Percentiles rank a stretch among this genome's conserved stretches.
phyloP scores from a whole-genome alignment of 768 basidiomycete genomes.

The Guyanaporus albipodus region DNA sequence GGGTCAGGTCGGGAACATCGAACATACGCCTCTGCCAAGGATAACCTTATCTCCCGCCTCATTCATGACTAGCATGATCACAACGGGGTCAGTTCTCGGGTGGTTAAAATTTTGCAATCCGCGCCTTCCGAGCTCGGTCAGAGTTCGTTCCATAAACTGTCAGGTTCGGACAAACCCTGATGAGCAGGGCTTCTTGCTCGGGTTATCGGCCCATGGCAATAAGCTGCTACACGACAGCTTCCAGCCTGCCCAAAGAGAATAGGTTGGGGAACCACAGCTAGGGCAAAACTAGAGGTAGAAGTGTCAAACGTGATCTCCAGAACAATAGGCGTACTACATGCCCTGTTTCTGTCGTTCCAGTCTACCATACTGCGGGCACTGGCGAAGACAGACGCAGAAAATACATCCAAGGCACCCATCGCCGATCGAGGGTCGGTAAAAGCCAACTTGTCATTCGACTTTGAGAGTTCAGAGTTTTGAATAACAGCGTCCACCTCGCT shows the following conservation, averaged over 20 bases:
- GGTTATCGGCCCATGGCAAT: conserved; percentile 69
- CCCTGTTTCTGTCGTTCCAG: conserved; percentile 92
- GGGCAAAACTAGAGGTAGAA: conserved; percentile 92
- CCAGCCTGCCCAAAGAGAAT: conserved; percentile 95
- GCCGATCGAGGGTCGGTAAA: conserved; percentile 67
- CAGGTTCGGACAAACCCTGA: conserved; percentile 54
- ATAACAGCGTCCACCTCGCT: conserved; percentile 41
- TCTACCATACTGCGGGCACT: conserved; percentile 79
- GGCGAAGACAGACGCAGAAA: conserved; percentile 75
- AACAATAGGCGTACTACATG: too few species aligned
- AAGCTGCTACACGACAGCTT: conserved; percentile 79
- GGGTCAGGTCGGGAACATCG: not conserved
- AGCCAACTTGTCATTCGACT: conserved; percentile 38
- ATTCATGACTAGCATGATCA: conserved; percentile 87
- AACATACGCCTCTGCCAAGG: conserved; percentile 77
- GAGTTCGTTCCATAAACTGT: not conserved
- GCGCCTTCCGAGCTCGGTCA: conserved; percentile 42
- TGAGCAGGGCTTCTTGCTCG: conserved; percentile 61
- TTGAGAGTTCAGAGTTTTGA: conserved; percentile 34
- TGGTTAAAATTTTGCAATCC: conserved; percentile 87
- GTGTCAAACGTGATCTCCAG: too few species aligned
- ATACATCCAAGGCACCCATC: conserved; percentile 51
- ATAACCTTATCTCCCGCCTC: conserved; percentile 78
- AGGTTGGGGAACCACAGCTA: conserved; percentile 74
- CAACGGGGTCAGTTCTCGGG: conserved; percentile 82